phyloP scores from a whole-genome alignment of 805 yeast genomes.

The Yamadazyma philogaea region DNA sequence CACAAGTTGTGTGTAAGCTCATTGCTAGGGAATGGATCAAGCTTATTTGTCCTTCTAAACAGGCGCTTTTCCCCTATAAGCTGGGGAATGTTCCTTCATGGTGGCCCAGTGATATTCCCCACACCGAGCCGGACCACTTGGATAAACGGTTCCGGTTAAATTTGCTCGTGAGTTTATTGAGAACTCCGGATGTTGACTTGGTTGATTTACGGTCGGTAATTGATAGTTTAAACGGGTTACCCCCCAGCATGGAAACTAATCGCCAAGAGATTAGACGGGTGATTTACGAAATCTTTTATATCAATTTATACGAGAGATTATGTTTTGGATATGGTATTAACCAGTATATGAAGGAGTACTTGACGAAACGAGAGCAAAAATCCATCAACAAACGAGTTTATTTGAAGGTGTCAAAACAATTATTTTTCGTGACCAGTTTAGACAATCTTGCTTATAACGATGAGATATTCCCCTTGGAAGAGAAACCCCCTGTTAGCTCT shows the following conservation, averaged over 20 bases:
- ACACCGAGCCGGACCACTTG: conserved; percentile 73
- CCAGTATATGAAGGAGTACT: conserved; percentile 3
- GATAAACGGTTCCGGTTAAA: conserved; percentile 53
- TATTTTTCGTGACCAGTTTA: not conserved
- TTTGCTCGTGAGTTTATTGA: conserved; percentile 43
- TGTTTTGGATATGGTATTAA: conserved; percentile 15
- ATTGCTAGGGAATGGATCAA: conserved; percentile 69
- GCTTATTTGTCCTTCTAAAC: conserved; percentile 63
- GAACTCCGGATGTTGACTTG: conserved; percentile 11
- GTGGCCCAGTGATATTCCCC: conserved; percentile 66
- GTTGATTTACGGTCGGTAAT: conserved; percentile 8
- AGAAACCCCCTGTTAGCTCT: too few relatives aligned
- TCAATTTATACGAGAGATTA: conserved; percentile 25
- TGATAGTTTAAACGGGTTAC: conserved; percentile 1
- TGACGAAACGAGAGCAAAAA: not conserved
- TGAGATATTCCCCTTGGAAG: not conserved
- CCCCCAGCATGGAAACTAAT: not conserved
- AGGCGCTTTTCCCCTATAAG: conserved; percentile 61
- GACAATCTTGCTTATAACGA: not conserved
- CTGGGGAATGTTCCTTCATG: conserved; percentile 51
- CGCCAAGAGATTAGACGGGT: conserved; percentile 9
- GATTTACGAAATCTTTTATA: conserved; percentile 26
- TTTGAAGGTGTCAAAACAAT: not conserved
- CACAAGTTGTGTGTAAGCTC: conserved; percentile 46
- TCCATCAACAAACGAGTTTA: not conserved